Evolutionary conservation across 2,329 filamentous ascomycete genomes (phyloP), one percentile per base, ranked within the genome.

Genomic region (Dothistroma septosporum): DNA sequence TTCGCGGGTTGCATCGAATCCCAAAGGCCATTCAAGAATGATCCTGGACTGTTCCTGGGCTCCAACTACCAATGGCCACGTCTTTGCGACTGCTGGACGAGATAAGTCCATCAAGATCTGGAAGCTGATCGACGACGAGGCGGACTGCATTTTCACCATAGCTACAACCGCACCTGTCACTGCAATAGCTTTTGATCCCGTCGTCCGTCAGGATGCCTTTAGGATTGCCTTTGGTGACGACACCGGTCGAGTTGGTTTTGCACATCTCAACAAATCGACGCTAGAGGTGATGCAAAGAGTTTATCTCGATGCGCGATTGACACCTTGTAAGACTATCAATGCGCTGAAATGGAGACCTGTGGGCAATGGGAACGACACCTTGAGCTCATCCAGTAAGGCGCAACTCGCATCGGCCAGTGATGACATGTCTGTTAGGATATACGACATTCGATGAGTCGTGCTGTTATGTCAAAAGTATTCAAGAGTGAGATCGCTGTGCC

Each of bases 11-110:
- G 79, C 87, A 63, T 79, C 83, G 2, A 91, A 96, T 69, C 84
- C 86, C 1, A 97, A 96, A 76, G 93, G 90, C 0, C 94, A 99
- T 74, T 83, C 89, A 4, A 82, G 94, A 61, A 97, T 99, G 92
- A 92, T 99, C 50, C 81, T 97, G 14, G 91, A 92, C 72, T 89
- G 87, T 1, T 85, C 90, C 2, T 99, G 94, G 93, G 87, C 88
- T 0, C 88, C 88, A 1, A 46, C 67, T 0, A 60, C 71, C 1
- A 70, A 71, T 8, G 71, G 73, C 9, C 68, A 75, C 5, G 74
- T 82, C 31, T 99, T 99, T 75, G 89, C 89, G 12, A 99, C 94
- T 0, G 93, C 92, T 1, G 91, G 92, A 2, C 83, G 94, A 68
- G 94, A 99, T 75, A 97, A 95, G 77, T 83, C 82, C 28, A 87